These are phyloP conservation scores for Lachnellula subtilissima DNA, from an alignment of 2,329 filamentous ascomycete genomes.

Conservation along the genomic window DNA sequence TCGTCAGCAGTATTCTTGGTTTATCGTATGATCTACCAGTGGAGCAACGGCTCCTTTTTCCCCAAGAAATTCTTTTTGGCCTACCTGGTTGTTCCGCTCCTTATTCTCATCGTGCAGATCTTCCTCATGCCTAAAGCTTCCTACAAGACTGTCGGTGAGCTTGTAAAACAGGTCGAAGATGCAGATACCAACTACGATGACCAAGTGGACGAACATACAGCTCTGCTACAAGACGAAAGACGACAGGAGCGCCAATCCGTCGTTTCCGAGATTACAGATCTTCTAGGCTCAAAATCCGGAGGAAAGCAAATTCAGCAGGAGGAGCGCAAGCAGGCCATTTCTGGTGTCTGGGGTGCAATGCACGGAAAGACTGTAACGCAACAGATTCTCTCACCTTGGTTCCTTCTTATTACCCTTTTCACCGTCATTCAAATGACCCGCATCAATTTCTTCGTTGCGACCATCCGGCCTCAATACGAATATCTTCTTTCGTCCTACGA, in stretches of 20 bases:
- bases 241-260: slow-evolving; percentile 37
- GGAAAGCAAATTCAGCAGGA: slow-evolving; percentile 62
- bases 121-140: slow-evolving; percentile 68
- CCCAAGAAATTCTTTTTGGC: slow-evolving; percentile 64
- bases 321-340: slow-evolving; percentile 60
- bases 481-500: slow-evolving; percentile 61
- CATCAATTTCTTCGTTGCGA: slow-evolving; percentile 92
- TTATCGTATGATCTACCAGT: slow-evolving; percentile 67
- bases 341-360: slow-evolving; percentile 80
- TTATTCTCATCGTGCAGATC: slow-evolving; percentile 63
- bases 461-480: slow-evolving; percentile 75
- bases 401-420: slow-evolving; percentile 75
- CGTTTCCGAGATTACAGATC: slow-evolving; percentile 63
- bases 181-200: slow-evolving; percentile 43
- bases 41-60: slow-evolving; percentile 51
- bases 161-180: slow-evolving; percentile 67
- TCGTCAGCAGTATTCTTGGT: slow-evolving; percentile 73
- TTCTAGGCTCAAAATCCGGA: slow-evolving; percentile 63
- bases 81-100: slow-evolving; percentile 66
- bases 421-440: slow-evolving; percentile 69
- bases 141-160: slow-evolving; percentile 81
- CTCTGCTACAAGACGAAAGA: slow-evolving; percentile 40
- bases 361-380: slow-evolving; percentile 65
- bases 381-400: slow-evolving; percentile 80
- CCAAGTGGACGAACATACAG: slow-evolving; percentile 47